phyloP scores from a whole-genome alignment of 2,329 filamentous ascomycete species.

The Penicillium sclerotiorum region DNA sequence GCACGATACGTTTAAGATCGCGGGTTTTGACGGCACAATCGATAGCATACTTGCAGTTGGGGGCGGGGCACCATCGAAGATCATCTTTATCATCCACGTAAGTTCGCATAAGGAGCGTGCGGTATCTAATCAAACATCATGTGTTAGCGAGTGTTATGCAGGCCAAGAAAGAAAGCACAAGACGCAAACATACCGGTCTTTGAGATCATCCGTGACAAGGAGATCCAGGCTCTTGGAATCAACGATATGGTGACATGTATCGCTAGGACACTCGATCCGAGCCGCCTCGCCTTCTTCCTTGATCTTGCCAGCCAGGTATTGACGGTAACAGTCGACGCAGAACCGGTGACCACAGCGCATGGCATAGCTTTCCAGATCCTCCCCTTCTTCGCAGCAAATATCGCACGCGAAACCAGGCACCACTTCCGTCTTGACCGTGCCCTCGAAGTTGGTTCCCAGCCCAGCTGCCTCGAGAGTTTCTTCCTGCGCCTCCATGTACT shows the following conservation, averaged over 20 bases:
- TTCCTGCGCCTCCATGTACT: constrained; percentile 88
- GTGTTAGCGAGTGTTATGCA: constrained; percentile 13
- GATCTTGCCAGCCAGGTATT: constrained; percentile 92
- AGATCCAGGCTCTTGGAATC: constrained; percentile 86
- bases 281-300: constrained; percentile 93
- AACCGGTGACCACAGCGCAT: constrained; percentile 95
- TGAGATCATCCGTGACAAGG: constrained; percentile 63
- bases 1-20: constrained; percentile 81
- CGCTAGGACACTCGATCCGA: constrained; percentile 87
- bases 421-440: constrained; percentile 68
- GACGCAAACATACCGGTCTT: constrained; percentile 51
- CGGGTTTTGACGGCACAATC: constrained; percentile 87
- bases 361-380: constrained; percentile 78
- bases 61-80: constrained; percentile 96
- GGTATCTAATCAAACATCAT: constrained; percentile 60
- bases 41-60: constrained; percentile 92
- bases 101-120: constrained; percentile 83
- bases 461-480: constrained; percentile 83
- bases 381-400: constrained; percentile 91
- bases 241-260: constrained; percentile 85
- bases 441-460: constrained; percentile 65
- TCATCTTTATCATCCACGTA: constrained; percentile 97
- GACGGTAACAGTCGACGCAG: constrained; percentile 87
- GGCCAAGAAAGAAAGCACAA: neutral
- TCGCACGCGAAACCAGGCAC: constrained; percentile 83